Evolutionary conservation across 1,284 basidiomycete genomes (phyloP), one percentile per base, ranked within the genome.

Genomic region (Heterobasidion annosum): DNA sequence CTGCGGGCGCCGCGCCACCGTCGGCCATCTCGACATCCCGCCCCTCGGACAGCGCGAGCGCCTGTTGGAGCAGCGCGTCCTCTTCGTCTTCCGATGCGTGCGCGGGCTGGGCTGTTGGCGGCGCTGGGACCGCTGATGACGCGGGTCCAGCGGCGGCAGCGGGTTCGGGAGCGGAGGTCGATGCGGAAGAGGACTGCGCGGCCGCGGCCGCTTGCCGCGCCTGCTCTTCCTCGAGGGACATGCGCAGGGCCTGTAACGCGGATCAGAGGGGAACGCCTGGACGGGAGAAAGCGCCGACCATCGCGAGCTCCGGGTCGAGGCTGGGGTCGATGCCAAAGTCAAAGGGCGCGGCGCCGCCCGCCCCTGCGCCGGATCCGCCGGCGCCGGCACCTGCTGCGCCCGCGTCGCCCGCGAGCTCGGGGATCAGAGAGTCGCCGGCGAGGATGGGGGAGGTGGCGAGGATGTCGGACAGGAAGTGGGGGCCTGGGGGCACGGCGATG

Each of bases 141-240:
- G 45, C 16, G 18, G 45, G 45, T 47, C 2, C 37, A 6, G n/a
- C 37, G 37, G 37, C 12, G 10, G 6, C 12, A 7, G 37, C 5
- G n/a, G 37, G 37, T 40, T n/a, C 37, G 37, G 10, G 37, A 7
- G 37, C 37, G 37, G 37, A n/a, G 10, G 37, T 40, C 6, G 72
- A 57, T 4, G 68, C 61, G 37, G 67, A 48, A 7, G 72, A 59
- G 1, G 70, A 55, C 16, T 70, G 67, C 54, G 63, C 58, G 40
- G 62, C 65, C 7, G 65, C 76, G 6, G 82, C 88, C n/a, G 82
- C 86, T 72, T 91, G 90, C 19, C 94, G 83, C 35, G 93, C 93
- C 67, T 91, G 86, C 58, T 95, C 96, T 71, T 99, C 96, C 71
- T 98, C 92, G 78, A 99, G 85, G 0, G 95, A 98, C 87, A 99